Conservation (phyloP, 257 asterid species). For the Nicotiana sylvestris region DNA sequence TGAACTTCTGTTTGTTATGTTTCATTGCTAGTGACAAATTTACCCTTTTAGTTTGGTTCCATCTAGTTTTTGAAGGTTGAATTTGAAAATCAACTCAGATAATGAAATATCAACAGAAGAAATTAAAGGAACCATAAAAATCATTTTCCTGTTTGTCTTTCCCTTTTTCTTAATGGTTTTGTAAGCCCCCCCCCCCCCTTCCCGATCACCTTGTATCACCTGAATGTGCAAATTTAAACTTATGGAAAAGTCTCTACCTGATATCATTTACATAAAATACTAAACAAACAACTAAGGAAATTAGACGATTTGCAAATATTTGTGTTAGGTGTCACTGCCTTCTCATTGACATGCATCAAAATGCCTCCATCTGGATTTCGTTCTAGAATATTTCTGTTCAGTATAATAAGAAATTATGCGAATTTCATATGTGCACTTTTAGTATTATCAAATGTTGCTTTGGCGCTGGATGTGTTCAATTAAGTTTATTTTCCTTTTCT, state of each 20-base stretch:
- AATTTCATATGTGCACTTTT: background rate
- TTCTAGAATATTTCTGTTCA: background rate
- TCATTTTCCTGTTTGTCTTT: background rate
- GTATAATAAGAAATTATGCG: background rate
- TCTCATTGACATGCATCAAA: background rate
- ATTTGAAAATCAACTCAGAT: background rate
- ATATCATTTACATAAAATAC: too few relatives aligned
- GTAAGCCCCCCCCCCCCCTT: too few relatives aligned
- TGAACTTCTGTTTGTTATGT: background rate
- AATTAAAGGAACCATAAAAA: background rate
- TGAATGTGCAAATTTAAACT: background rate
- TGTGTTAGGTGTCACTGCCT: background rate
- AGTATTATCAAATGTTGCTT: background rate
- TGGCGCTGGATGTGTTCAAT: background rate
- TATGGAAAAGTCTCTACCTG: background rate
- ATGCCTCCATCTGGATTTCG: background rate
- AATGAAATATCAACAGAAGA: background rate
- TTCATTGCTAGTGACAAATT: background rate
- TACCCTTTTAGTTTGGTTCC: background rate
- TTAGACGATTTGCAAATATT: background rate
- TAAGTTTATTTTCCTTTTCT: constrained; percentile 7
- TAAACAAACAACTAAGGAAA: too few relatives aligned
- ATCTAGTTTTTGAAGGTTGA: background rate
- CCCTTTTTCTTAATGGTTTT: background rate
- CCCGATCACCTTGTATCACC: background rate